Evolutionary conservation across 768 basidiomycete species (phyloP).

Genomic region (Crucibulum laeve): DNA sequence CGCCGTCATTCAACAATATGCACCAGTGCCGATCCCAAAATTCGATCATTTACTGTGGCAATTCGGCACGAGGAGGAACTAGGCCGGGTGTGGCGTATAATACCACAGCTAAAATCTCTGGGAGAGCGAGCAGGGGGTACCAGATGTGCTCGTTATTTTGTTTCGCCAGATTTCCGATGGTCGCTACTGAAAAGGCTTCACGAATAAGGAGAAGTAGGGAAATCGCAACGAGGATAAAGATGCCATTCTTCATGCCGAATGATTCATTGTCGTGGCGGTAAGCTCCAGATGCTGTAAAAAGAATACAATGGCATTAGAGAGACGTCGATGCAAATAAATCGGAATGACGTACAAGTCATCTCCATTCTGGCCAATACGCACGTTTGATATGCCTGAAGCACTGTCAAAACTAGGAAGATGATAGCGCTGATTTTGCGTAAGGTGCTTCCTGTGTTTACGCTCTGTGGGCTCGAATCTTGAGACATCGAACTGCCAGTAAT

Average conservation of each 20-base stretch:
- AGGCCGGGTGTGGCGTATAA: slow-evolving; percentile 29
- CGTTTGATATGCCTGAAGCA: slow-evolving; percentile 26
- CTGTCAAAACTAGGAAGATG: slow-evolving; percentile 33
- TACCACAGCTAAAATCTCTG: slow-evolving; percentile 32
- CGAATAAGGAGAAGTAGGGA: slow-evolving; percentile 31
- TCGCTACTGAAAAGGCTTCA: slow-evolving; percentile 30
- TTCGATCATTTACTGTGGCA: slow-evolving; percentile 9
- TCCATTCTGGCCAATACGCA: slow-evolving; percentile 15
- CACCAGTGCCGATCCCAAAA: not conserved
- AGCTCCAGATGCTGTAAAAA: not conserved
- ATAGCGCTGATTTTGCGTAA: slow-evolving; percentile 27
- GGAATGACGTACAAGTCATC: slow-evolving; percentile 11
- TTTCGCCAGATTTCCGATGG: slow-evolving; percentile 17
- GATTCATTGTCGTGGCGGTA: slow-evolving; percentile 3
- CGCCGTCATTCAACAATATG: slow-evolving; percentile 1
- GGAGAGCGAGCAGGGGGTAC: slow-evolving; percentile 36
- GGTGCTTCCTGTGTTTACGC: slow-evolving; percentile 8
- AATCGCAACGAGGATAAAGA: slow-evolving; percentile 26
- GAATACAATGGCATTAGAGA: too few species aligned
- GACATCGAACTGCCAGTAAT: slow-evolving; percentile 21
- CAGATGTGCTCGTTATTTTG: slow-evolving; percentile 30
- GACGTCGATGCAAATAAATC: not conserved
- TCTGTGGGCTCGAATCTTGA: slow-evolving; percentile 9
- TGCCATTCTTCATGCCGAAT: slow-evolving; percentile 23
- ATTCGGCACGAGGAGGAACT: slow-evolving; percentile 23